A percentile compares a stretch with the other conserved stretches of the same genome.
Evolutionary conservation across 345 rosid species (phyloP).

Genomic region (Abelmoschus esculentus): DNA sequence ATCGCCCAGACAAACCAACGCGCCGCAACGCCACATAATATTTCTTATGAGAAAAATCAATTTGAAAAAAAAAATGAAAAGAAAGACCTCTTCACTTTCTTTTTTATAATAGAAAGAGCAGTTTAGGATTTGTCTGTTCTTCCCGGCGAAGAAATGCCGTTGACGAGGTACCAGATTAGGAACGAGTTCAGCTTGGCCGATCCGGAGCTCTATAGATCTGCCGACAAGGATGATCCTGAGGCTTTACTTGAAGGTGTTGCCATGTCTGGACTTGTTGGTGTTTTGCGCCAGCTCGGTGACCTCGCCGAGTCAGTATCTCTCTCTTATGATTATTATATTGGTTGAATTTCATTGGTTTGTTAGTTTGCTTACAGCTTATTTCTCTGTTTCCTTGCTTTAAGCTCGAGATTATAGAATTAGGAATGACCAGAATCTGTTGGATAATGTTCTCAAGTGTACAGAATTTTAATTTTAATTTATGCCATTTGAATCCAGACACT

Average conservation of each 20-base stretch:
- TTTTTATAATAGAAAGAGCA: not conserved
- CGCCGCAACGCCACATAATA: too few relatives aligned
- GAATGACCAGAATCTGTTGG: not conserved
- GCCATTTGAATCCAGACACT: not conserved
- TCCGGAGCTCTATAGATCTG: slow-evolving; percentile 83
- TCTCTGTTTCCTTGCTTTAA: not conserved
- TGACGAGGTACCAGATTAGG: slow-evolving; percentile 76
- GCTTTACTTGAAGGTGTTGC: slow-evolving; percentile 92
- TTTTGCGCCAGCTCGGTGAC: slow-evolving; percentile 99
- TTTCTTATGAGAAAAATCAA: too few relatives aligned
- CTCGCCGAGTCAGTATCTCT: slow-evolving; percentile 79
- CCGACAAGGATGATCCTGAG: slow-evolving; percentile 91
- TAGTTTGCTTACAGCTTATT: not conserved
- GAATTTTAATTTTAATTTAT: not conserved
- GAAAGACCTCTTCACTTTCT: not conserved
- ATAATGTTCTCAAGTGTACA: not conserved
- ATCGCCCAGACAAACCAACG: too few relatives aligned
- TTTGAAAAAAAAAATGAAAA: too few relatives aligned
- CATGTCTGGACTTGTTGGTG: slow-evolving; percentile 95
- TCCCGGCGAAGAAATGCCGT: slow-evolving; percentile 52
- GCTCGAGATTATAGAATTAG: not conserved
- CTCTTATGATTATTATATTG: not conserved
- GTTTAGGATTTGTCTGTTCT: slow-evolving; percentile 12
- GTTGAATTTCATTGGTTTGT: not conserved
- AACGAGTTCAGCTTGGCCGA: slow-evolving; percentile 86